Evolutionary conservation across 805 yeast genomes (phyloP), one percentile per base, ranked within the genome.

Genomic region (Kluyveromyces aestuarii): DNA sequence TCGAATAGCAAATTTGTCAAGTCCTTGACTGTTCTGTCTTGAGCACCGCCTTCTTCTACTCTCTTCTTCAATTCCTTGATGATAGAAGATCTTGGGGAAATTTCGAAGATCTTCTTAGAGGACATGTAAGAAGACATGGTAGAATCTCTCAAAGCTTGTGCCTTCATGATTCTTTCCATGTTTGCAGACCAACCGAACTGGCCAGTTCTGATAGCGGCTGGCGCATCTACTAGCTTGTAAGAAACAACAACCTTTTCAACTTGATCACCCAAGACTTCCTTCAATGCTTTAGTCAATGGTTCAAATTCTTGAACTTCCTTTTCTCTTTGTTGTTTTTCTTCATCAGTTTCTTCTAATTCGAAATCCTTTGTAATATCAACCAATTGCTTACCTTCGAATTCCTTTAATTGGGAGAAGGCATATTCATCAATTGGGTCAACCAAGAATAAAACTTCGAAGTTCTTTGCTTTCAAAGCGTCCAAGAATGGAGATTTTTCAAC

Each of bases 131-230:
- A 82, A 40, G 98, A 89, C 99, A 93, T 93, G 62, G 96, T 80
- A 63, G 96, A 87, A 74, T 93, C 99, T 79, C 98, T 89, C 67
- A 93, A 79, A 63, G 99, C 99, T 80, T 93, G 99, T 55, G 99
- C 99, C 81, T 93, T 93, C 99, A 93, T 93, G 81, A 93, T 93
- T 85, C 99, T 91, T 81, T 93, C 99, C 99, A 93, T 93, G 81
- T 93, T 93, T 67, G 99, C 99, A 61, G 99, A 93, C 99, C 99
- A 93, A 72, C 99, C 99, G 73, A 93, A 93, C 79, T 93, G 98
- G 62, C 97, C 98, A 61, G 99, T 93, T 82, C 99, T 89, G 72
- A 93, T 93, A 63, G 99, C 99, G 72, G 99, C 99, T 73, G 99
- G 99, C 51, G 98, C 90, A 68, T 90, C 97, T 64, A 90, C 88